Evolutionary conservation across 352 stramenopile species (phyloP), one percentile per base, ranked within the genome.

Genomic region (Halophytophthora polymorphica): DNA sequence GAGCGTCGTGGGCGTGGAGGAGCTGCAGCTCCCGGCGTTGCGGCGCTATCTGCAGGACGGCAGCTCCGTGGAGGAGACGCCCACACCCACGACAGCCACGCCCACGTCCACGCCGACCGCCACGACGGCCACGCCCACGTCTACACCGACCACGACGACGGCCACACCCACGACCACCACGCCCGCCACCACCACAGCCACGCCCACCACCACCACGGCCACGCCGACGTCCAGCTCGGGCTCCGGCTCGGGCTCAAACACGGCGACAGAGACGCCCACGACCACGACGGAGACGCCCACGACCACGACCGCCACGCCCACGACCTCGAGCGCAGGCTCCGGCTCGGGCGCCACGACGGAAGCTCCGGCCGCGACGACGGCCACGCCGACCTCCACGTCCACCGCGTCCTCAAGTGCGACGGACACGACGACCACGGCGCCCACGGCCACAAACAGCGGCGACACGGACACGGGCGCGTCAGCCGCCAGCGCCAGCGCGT

Each of bases 41-140:
- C 53, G 55, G 18, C 42, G 63, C 46, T 39, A 64, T 12, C 25
- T 71, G 36, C 58, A 68, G 53, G 37, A 21, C 34, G 55, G 58
- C 29, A 68, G 43, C 39, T 52, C 45, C 35, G 36, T 31, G 14
- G 58, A 46, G 12, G 41, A 58, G 2, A 31, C 50, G 21, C 29
- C 50, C 2, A 37, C 50, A 2, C 40, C 59, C 5, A 44, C 47
- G 3, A 54, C 53, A 3, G 22, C 36, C 10, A 53, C 50, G 3
- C 53, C 60, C 22, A 45, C 56, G 8, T 29, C 50, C 14, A 50
- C 61, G 6, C 19, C 60, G 10, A 47, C 61, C 0, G 7, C 28
- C 15, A 58, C 50, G 49, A 31, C 36, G 5, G 28, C 46, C 8
- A 53, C 50, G 3, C 53, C 60, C 22, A 45, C 56, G 8, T 29